Evolutionary conservation across 2,329 filamentous ascomycete species (phyloP), one percentile per base, ranked within the genome.

Genomic region (Curvularia verruculosa): DNA sequence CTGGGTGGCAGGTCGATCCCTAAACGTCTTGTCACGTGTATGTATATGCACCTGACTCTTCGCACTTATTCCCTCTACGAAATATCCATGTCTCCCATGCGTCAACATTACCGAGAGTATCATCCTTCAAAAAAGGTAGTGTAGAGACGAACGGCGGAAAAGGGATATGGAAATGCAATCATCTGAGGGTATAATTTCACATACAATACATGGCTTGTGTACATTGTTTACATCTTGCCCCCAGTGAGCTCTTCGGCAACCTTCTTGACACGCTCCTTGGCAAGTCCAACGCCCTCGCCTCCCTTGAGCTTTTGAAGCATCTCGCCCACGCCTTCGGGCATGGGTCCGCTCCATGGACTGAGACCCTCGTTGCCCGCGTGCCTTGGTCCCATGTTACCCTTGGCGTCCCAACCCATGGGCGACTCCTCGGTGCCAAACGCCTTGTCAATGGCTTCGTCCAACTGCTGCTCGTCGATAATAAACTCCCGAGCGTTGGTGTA

Each of bases 401-500:
- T 59, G 34, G 51, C 48, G 47, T 71, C 54, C 69, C 77, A 72
- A 78, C 79, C 67, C 63, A 82, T 64, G 57, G 74, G 80, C 6
- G 69, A 53, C 24, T 79, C 77, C 6, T 85, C 82, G 24, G 87
- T 85, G 15, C 86, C 84, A 78, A 97, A 99, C n/a, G 89, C 82
- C 61, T 83, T 79, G 21, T 96, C 89, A 54, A 97, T 88, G 63
- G 87, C 84, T 15, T 82, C 81, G 66, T 90, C 84, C 31, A 99
- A 84, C 74, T 96, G 89, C 49, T 83, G 79, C 74, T 96, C 92
- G 23, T 84, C 88, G 18, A 92, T 88, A 72, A 99, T 97, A 79
- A 98, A 99, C 37, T 86, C 81, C 24, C 89, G 85, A 5, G 95
- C 92, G 67, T 92, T 90, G 79, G 95, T 90, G 79, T 99, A 99